Conservation (phyloP, 2,329 filamentous ascomycete species). For the Aspergillus amoenus region DNA sequence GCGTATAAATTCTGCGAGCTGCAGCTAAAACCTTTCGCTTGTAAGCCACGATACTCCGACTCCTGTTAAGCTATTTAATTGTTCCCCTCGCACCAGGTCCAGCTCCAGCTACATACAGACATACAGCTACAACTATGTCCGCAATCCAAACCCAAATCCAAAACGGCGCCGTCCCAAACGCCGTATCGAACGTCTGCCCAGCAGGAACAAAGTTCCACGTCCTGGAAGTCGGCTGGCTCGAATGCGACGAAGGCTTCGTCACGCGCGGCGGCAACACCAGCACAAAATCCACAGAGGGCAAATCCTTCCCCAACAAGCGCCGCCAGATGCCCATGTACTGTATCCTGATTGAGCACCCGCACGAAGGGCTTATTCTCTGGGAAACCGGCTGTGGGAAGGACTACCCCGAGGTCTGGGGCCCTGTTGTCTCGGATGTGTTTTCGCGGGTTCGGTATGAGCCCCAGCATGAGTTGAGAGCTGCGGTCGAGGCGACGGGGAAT, state of each 20-base stretch:
- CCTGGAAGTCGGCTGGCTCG: conserved; percentile 14
- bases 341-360: conserved; percentile 13
- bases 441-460: conserved; percentile 12
- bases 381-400: conserved; percentile 14
- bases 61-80: too few relatives aligned
- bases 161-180: conserved; percentile 11
- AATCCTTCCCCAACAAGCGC: conserved; percentile 12
- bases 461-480: conserved; percentile 10
- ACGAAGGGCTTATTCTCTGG: conserved; percentile 14
- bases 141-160: conserved; percentile 10
- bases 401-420: conserved; percentile 11
- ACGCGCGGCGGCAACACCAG: conserved; percentile 12
- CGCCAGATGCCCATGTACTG: conserved; percentile 16
- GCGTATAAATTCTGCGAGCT: too few relatives aligned
- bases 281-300: conserved; percentile 7
- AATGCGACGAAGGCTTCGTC: conserved; percentile 14
- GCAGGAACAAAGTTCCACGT: conserved; percentile 13
- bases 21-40: too few relatives aligned
- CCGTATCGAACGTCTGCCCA: conserved; percentile 13
- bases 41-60: background rate
- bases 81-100: too few relatives aligned
- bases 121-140: background rate
- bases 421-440: conserved; percentile 9
- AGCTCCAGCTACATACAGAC: too few relatives aligned
- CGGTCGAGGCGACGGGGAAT: conserved; percentile 12